A percentile compares a stretch with the other conserved stretches of the same genome.
phyloP scores from a whole-genome alignment of 768 basidiomycete species.

The Vishniacozyma victoriae region DNA sequence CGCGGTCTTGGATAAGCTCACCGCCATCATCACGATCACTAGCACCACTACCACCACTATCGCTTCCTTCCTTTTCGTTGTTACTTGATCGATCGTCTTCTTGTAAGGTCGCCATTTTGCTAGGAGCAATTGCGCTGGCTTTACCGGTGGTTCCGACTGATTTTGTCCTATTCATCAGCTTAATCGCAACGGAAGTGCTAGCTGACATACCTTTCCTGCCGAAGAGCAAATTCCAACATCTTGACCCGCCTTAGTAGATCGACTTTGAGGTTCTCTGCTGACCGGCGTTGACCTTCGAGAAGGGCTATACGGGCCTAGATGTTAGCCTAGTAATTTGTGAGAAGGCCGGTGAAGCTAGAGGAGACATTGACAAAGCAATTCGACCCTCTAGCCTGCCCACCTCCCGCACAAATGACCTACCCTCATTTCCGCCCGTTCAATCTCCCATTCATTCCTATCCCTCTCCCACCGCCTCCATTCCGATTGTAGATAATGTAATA shows the following conservation, averaged over 20 bases:
- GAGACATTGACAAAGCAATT: too few relatives aligned
- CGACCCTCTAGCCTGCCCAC: too few relatives aligned
- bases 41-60: constrained; percentile 30
- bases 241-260: constrained; percentile 95
- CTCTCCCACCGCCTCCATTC: constrained; percentile 97
- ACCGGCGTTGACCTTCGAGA: constrained; percentile 91
- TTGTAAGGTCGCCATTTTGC: constrained; percentile 24
- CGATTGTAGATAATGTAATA: constrained; percentile 94
- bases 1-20: not conserved
- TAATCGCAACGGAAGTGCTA: not conserved
- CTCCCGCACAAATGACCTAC: constrained; percentile 53
- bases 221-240: constrained; percentile 97
- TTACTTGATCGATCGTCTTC: constrained; percentile 30
- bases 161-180: constrained; percentile 18
- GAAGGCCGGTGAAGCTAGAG: too few relatives aligned
- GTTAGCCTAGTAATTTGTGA: not conserved
- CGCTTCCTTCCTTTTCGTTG: constrained; percentile 33
- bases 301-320: constrained; percentile 88
- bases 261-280: constrained; percentile 92
- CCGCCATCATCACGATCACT: constrained; percentile 1
- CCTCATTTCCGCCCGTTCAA: constrained; percentile 98
- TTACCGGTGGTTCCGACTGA: constrained; percentile 20
- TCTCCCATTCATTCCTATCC: constrained; percentile 99
- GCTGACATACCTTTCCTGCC: constrained; percentile 80
- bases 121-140: constrained; percentile 18